Percentiles rank a stretch among this genome's conserved stretches.
Conservation (phyloP, 768 basidiomycete species). For the Mrakia frigida region DNA sequence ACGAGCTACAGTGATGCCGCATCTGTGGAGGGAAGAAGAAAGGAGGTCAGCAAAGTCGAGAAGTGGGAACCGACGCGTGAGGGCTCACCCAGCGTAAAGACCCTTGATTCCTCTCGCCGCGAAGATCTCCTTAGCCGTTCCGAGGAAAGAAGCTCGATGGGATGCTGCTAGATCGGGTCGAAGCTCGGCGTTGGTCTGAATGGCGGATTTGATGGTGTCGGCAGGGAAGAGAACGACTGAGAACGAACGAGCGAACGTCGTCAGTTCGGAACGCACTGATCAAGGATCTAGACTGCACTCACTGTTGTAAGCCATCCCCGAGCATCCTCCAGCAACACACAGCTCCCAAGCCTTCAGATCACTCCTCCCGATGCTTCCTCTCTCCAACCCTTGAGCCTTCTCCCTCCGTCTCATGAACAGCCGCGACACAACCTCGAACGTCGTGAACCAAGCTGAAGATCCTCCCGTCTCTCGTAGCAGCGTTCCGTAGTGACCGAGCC, state of each 20-base stretch:
- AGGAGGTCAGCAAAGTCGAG: neutral
- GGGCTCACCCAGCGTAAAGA: slow-evolving; percentile 73
- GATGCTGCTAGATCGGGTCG: slow-evolving; percentile 36
- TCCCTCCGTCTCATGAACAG: slow-evolving; percentile 50
- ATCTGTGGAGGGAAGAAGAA: neutral
- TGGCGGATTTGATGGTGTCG: slow-evolving; percentile 87
- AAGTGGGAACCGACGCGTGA: neutral
- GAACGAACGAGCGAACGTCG: neutral
- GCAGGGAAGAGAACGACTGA: slow-evolving; percentile 81
- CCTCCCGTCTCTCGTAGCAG: slow-evolving; percentile 91
- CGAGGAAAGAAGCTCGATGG: slow-evolving; percentile 48
- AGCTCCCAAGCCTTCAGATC: slow-evolving; percentile 31
- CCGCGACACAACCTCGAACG: slow-evolving; percentile 71
- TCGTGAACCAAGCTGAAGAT: slow-evolving; percentile 81
- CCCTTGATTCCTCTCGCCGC: slow-evolving; percentile 69
- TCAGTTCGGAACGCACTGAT: neutral
- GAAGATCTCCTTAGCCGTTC: slow-evolving; percentile 67
- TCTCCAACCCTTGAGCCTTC: neutral
- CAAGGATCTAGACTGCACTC: neutral
- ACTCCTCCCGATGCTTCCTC: slow-evolving; percentile 7
- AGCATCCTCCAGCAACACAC: slow-evolving; percentile 24
- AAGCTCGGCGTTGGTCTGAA: slow-evolving; percentile 60
- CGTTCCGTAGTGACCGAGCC: slow-evolving; percentile 93
- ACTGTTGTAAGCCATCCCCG: slow-evolving; percentile 32
- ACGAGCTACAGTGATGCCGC: slow-evolving; percentile 75